These are phyloP conservation scores for Cladosporium colombiae DNA, from an alignment of 2,329 filamentous ascomycete genomes.

Conservation along the genomic window DNA sequence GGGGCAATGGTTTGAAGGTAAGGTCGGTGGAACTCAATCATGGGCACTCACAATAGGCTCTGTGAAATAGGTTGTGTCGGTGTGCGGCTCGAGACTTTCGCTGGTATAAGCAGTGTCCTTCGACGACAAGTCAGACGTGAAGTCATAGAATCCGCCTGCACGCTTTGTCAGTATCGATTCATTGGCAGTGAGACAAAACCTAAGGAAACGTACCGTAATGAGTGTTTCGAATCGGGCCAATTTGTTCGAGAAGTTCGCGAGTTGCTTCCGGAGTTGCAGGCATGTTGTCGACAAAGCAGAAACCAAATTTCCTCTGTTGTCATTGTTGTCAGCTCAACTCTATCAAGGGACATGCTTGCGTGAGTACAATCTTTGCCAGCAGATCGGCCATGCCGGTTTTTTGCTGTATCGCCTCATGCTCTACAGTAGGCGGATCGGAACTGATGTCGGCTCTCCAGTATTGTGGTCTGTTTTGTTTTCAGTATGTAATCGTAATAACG, in stretches of 20 bases:
- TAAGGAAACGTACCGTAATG: slow-evolving; percentile 69
- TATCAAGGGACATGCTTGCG: neutral
- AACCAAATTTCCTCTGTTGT: slow-evolving; percentile 65
- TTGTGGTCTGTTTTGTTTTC: slow-evolving; percentile 20
- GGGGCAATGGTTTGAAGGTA: neutral
- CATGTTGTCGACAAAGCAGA: slow-evolving; percentile 73
- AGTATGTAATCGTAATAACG: slow-evolving; percentile 12
- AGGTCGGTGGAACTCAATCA: neutral
- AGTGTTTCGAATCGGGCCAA: slow-evolving; percentile 83
- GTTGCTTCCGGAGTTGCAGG: slow-evolving; percentile 72
- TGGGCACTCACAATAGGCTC: slow-evolving; percentile 59
- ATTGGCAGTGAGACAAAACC: neutral
- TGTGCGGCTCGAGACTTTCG: slow-evolving; percentile 78
- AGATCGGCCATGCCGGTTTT: slow-evolving; percentile 30
- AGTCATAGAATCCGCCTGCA: slow-evolving; percentile 73
- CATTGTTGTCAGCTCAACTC: slow-evolving; percentile 1
- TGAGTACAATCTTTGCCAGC: slow-evolving; percentile 29
- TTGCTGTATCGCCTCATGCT: slow-evolving; percentile 25
- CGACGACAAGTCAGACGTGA: slow-evolving; percentile 81
- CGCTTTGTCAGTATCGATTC: neutral
- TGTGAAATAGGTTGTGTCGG: slow-evolving; percentile 93
- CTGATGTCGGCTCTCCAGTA: slow-evolving; percentile 33
- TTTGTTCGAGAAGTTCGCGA: slow-evolving; percentile 71
- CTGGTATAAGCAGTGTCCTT: slow-evolving; percentile 74
- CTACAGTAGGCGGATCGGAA: slow-evolving; percentile 30